Base-by-base conservation (phyloP, 2,329 filamentous ascomycete species). In the Ophidiomyces ophidiicola region DNA sequence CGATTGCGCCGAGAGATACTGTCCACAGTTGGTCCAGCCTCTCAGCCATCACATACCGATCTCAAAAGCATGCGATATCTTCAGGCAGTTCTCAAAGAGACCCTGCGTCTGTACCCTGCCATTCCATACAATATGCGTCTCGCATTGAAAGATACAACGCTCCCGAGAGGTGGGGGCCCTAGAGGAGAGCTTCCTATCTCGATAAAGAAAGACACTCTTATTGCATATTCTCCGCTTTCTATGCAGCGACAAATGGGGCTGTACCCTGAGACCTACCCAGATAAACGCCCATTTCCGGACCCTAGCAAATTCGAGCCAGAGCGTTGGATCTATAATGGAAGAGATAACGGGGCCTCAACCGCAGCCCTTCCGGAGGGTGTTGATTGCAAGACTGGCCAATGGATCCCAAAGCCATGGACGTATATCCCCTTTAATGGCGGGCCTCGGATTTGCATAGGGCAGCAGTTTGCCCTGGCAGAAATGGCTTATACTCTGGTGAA, bases 221-320 rank as follows among this genome's bases (percentile, higher is more conserved):
- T 90, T 44, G 66, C 62, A 32, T 90, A 85, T 65, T 76, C 69
- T 32, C 69, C 79, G 0, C 70, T 84, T 39, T 60, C 74, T 4
- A 82, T 88, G 80, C 82, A 90, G 53, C 76, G 82, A 1, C 73
- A 80, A 10, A 57, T 55, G 26, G 68, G 71, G 50, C 59, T 80
- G 5, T 80, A 78, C 51, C 76, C 75, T 6, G n/a, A n/a, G n/a
- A n/a, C n/a, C n/a, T n/a, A n/a, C n/a, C n/a, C n/a, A n/a, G n/a
- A n/a, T n/a, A n/a, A n/a, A n/a, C n/a, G n/a, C n/a, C n/a, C n/a
- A n/a, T n/a, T n/a, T n/a, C 54, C 67, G 0, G 55, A 60, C 1
- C 65, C 66, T 1, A 58, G 66, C 1, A 60, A 56, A 19, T 46
- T 46, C 12, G 67, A 67, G 43, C 81, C 81, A 0, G 79, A 83